Conservation (phyloP, 345 rosid genomes). For the Nasturtium officinale region DNA sequence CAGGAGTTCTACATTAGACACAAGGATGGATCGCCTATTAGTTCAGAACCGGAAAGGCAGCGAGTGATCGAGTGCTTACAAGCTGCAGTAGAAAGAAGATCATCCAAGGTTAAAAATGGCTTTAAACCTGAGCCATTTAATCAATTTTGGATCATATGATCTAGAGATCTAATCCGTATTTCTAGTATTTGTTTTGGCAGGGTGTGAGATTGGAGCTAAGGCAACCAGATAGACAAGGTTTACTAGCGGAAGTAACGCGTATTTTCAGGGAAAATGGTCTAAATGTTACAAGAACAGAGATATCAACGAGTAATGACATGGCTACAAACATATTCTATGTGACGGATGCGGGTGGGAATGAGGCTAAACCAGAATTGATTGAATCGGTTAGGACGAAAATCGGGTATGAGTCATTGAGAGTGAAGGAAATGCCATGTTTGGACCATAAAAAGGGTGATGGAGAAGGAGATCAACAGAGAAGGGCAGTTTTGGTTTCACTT, state of each 20-base stretch:
- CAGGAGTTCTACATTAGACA: slow-evolving; percentile 83
- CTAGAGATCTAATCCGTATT: neutral
- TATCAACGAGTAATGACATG: slow-evolving; percentile 60
- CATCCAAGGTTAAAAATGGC: slow-evolving; percentile 55
- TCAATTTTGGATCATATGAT: neutral
- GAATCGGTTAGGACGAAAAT: slow-evolving; percentile 74
- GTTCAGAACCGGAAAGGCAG: slow-evolving; percentile 91
- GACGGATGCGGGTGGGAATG: slow-evolving; percentile 70
- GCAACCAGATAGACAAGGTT: slow-evolving; percentile 65
- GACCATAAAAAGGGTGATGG: slow-evolving; percentile 49
- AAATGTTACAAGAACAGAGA: slow-evolving; percentile 88
- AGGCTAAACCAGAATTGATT: slow-evolving; percentile 53
- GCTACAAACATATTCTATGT: slow-evolving; percentile 75
- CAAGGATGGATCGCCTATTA: slow-evolving; percentile 86
- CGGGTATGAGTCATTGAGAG: slow-evolving; percentile 60
- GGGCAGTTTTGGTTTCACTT: slow-evolving; percentile 73
- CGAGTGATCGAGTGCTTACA: slow-evolving; percentile 83
- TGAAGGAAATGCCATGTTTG: slow-evolving; percentile 75
- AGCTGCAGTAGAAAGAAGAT: slow-evolving; percentile 89
- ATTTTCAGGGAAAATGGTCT: slow-evolving; percentile 90
- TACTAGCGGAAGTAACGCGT: slow-evolving; percentile 81
- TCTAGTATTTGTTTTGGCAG: slow-evolving; percentile 41
- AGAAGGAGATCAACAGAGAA: slow-evolving; percentile 60
- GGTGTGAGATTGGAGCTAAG: slow-evolving; percentile 84
- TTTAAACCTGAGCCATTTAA: neutral